Evolutionary conservation across 257 asterid genomes (phyloP).

Genomic region (Solanum chiquidenum): DNA sequence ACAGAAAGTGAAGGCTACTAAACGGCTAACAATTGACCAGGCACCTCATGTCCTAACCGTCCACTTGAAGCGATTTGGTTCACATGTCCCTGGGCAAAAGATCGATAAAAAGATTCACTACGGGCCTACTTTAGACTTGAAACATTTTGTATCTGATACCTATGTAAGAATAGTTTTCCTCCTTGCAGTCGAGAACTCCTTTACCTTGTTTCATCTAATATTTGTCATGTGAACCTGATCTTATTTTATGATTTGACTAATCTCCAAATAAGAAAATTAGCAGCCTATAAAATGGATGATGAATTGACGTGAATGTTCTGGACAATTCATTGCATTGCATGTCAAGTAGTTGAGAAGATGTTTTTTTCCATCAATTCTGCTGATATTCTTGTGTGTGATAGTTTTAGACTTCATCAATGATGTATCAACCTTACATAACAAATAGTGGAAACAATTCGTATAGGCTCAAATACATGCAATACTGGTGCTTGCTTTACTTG

Average conservation of each 20-base stretch:
- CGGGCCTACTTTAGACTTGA: slow-evolving; percentile 69
- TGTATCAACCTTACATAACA: neutral
- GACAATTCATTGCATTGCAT: neutral
- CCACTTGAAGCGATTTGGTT: slow-evolving; percentile 84
- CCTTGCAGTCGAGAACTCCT: neutral
- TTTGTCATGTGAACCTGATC: neutral
- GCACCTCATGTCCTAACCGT: slow-evolving; percentile 88
- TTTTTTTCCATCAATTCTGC: neutral
- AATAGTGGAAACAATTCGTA: neutral
- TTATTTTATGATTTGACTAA: neutral
- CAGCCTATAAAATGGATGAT: neutral
- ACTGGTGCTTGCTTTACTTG: neutral
- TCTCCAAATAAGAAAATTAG: neutral
- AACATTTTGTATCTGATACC: slow-evolving; percentile 74
- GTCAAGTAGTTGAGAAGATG: neutral
- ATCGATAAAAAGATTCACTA: slow-evolving; percentile 56
- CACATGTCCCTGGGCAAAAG: slow-evolving; percentile 55
- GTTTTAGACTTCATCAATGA: neutral
- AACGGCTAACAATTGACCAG: slow-evolving; percentile 73
- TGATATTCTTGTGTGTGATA: neutral
- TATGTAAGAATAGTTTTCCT: slow-evolving; percentile 45
- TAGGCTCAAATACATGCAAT: neutral
- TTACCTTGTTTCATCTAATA: neutral
- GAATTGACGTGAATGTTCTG: neutral
- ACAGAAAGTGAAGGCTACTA: slow-evolving; percentile 86